These are phyloP conservation scores for Taphrina populina DNA, from an alignment of 1,139 yeast species.

Conservation along the genomic window DNA sequence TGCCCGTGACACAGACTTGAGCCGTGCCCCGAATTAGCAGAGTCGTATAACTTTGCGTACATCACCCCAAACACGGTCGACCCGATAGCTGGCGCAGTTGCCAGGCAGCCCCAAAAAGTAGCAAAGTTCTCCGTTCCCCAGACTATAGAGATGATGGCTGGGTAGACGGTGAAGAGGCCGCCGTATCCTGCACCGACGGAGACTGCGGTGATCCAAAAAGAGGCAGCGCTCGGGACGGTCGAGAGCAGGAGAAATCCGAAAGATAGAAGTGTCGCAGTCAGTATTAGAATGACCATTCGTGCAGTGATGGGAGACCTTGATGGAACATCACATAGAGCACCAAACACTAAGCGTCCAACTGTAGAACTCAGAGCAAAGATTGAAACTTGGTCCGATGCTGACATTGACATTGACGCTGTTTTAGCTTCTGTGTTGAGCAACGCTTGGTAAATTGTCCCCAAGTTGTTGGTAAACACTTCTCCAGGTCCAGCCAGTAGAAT, in stretches of 20 bases:
- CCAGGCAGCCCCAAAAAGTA: constrained; percentile 87
- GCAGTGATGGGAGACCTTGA: constrained; percentile 45
- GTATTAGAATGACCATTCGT: constrained; percentile 48
- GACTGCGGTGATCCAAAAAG: constrained; percentile 51
- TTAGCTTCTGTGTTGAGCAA: not conserved
- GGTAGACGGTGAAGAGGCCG: constrained; percentile 77
- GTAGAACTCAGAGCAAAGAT: constrained; percentile 60
- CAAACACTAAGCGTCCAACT: constrained; percentile 62
- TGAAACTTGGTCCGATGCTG: constrained; percentile 50
- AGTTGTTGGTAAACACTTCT: constrained; percentile 81
- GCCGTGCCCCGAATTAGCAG: constrained; percentile 8
- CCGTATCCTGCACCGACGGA: constrained; percentile 77
- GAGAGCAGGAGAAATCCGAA: constrained; percentile 49
- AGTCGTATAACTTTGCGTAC: constrained; percentile 68
- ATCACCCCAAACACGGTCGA: constrained; percentile 66
- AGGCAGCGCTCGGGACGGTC: constrained; percentile 34
- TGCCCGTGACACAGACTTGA: constrained; percentile 10
- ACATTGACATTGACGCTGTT: not conserved
- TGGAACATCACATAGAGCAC: constrained; percentile 60
- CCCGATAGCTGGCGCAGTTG: constrained; percentile 90
- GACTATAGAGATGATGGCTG: constrained; percentile 73
- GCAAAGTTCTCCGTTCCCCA: constrained; percentile 94
- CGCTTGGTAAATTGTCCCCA: constrained; percentile 59
- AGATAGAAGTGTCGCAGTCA: constrained; percentile 48
- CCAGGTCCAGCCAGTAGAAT: constrained; percentile 72